Evolutionary conservation across 345 rosid species (phyloP).

Genomic region (Theobroma cacao): DNA sequence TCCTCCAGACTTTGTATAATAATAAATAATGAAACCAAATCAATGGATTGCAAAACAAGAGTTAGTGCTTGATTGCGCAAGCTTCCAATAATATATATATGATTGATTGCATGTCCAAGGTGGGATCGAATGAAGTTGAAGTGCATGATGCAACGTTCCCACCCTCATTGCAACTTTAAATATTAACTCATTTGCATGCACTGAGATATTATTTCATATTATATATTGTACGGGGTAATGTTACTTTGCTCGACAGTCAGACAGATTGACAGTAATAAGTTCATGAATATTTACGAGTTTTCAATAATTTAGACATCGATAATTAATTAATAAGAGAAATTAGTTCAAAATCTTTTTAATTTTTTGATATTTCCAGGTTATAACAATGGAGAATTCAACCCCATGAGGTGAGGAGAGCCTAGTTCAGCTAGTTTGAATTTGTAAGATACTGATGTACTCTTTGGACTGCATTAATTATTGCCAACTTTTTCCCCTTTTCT

Average conservation of each 20-base stretch:
- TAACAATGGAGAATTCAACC: no score
- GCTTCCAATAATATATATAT: constrained; percentile 14
- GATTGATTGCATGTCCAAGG: constrained; percentile 4
- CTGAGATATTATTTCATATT: not conserved
- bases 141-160: not conserved
- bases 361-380: no score
- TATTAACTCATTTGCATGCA: not conserved
- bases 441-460: not conserved
- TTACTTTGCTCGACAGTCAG: no score
- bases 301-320: no score
- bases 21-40: not conserved
- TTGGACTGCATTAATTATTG: not conserved
- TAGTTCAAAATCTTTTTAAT: no score
- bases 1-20: not conserved
- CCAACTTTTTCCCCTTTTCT: not conserved
- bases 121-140: not conserved
- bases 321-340: no score
- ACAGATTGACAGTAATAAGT: no score
- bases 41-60: not conserved
- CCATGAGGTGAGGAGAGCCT: no score
- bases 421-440: no score
- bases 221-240: no score
- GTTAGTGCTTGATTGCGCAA: constrained; percentile 20
- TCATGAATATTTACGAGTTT: no score
- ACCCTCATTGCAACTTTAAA: not conserved